Conservation (phyloP, 352 stramenopile species). For the Globisporangium perplexum region DNA sequence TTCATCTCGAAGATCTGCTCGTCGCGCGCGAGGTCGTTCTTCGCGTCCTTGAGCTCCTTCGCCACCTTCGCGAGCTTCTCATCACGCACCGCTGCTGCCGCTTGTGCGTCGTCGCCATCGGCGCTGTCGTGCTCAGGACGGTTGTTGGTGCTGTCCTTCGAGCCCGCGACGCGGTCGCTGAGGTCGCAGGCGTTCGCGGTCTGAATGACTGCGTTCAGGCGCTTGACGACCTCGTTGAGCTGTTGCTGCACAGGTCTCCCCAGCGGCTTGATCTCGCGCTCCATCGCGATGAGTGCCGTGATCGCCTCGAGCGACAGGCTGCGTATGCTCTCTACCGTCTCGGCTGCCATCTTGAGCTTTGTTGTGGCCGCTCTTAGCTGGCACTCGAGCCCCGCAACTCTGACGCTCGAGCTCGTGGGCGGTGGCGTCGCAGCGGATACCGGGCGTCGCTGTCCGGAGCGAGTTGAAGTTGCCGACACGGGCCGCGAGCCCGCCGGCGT, state of each 20-base stretch:
- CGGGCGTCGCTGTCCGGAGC: neutral
- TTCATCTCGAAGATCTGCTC: constrained; percentile 87
- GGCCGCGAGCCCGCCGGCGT: constrained; percentile 3
- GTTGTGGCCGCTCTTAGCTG: constrained; percentile 32
- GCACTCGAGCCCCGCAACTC: constrained; percentile 1
- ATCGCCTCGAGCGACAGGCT: constrained; percentile 59
- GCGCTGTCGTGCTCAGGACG: constrained; percentile 9
- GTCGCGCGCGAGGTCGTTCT: constrained; percentile 59
- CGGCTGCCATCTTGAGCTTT: constrained; percentile 30
- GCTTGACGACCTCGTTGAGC: constrained; percentile 80
- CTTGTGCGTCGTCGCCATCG: neutral
- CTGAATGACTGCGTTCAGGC: constrained; percentile 64
- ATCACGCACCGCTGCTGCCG: neutral
- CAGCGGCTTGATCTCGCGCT: constrained; percentile 68
- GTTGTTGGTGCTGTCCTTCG: constrained; percentile 15
- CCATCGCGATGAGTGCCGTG: constrained; percentile 66
- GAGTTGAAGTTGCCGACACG: neutral
- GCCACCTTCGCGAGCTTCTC: constrained; percentile 25
- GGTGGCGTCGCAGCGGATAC: neutral
- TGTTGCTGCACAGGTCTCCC: constrained; percentile 64
- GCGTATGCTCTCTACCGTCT: constrained; percentile 54
- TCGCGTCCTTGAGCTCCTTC: constrained; percentile 59
- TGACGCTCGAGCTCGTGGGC: neutral
- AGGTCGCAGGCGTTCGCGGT: constrained; percentile 40
- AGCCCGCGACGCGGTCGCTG: constrained; percentile 9